phyloP scores from a whole-genome alignment of 768 basidiomycete genomes.

The Boletus pseudopeckii region DNA sequence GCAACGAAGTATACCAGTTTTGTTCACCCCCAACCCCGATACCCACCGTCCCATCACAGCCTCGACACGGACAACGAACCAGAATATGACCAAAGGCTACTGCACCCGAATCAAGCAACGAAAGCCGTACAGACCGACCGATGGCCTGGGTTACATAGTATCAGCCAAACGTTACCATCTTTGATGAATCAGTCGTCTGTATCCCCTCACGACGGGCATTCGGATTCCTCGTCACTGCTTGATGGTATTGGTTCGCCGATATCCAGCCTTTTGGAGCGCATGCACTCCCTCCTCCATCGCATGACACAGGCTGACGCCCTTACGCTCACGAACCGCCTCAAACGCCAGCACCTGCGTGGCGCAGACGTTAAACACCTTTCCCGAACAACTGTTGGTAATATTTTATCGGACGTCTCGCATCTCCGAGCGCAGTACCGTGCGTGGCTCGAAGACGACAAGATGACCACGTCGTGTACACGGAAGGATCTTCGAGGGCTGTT shows the following conservation, averaged over 20 bases:
- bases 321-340: slow-evolving; percentile 84
- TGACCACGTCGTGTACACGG: slow-evolving; percentile 58
- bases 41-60: slow-evolving; percentile 25
- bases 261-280: slow-evolving; percentile 58
- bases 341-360: slow-evolving; percentile 82
- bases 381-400: slow-evolving; percentile 69
- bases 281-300: slow-evolving; percentile 58
- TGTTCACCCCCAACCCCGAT: slow-evolving; percentile 22
- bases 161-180: slow-evolving; percentile 35
- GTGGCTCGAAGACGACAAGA: slow-evolving; percentile 71
- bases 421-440: slow-evolving; percentile 74
- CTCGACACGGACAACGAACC: slow-evolving; percentile 47
- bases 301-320: slow-evolving; percentile 76
- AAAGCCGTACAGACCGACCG: slow-evolving; percentile 69
- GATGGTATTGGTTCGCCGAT: slow-evolving; percentile 51
- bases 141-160: slow-evolving; percentile 29
- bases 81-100: slow-evolving; percentile 30
- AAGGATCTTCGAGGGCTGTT: slow-evolving; percentile 81
- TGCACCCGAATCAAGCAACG: slow-evolving; percentile 47
- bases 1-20: slow-evolving; percentile 26
- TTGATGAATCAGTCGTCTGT: slow-evolving; percentile 37
- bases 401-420: slow-evolving; percentile 64
- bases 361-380: slow-evolving; percentile 88
- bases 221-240: slow-evolving; percentile 71
- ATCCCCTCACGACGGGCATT: slow-evolving; percentile 57